Evolutionary conservation across 345 rosid genomes (phyloP).

Genomic region (Bruguiera parviflora): DNA sequence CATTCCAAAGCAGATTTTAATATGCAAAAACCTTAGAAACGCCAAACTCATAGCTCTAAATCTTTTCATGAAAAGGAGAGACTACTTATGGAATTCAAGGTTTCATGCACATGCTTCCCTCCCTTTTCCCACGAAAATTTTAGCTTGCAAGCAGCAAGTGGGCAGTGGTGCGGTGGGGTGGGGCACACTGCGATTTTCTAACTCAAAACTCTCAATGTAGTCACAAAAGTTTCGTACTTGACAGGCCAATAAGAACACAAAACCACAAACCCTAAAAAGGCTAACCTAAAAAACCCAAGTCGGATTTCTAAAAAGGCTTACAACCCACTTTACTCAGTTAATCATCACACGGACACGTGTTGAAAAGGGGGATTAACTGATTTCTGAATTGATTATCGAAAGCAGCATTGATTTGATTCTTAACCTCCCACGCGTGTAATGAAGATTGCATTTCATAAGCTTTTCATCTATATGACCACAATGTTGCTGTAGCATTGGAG

Average conservation of each 20-base stretch:
- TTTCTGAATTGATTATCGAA: background rate
- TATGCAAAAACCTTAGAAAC: constrained; percentile 21
- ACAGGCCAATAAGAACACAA: background rate
- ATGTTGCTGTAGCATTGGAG: background rate
- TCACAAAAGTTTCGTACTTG: constrained; percentile 13
- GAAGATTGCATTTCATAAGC: background rate
- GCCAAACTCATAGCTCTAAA: constrained; percentile 55
- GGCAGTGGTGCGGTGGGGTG: constrained; percentile 36
- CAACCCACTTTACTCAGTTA: background rate
- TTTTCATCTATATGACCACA: background rate
- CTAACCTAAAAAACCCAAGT: background rate
- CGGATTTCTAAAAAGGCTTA: background rate
- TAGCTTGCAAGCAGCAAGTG: constrained; percentile 21
- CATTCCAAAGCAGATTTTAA: constrained; percentile 22
- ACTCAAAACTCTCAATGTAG: constrained; percentile 23
- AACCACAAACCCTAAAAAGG: background rate
- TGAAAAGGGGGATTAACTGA: background rate
- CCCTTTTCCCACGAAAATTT: constrained; percentile 34
- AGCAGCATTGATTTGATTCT: background rate
- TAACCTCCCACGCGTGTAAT: background rate
- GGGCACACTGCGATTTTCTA: constrained; percentile 25
- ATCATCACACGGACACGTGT: background rate
- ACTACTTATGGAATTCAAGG: constrained; percentile 52
- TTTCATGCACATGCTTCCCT: constrained; percentile 59
- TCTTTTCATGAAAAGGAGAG: constrained; percentile 62